Evolutionary conservation across 108 stramenopile species (phyloP), one percentile per base, ranked within the genome.

Genomic region (Skeletonema grethae): DNA sequence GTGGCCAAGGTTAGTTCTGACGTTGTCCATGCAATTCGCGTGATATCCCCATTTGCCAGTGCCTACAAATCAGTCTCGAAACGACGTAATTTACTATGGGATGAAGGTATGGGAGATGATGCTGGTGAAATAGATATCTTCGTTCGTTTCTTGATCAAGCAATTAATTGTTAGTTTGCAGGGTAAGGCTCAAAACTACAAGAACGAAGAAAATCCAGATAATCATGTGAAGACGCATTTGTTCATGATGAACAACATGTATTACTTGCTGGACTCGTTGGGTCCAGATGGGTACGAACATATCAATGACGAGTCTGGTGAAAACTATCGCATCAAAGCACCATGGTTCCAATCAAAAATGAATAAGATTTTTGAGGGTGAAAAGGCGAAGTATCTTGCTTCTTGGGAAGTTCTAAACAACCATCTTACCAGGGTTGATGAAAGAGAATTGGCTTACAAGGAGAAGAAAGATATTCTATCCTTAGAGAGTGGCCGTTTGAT

Each of bases 181-280:
- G 87, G 82, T 0, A 92, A 92, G 80, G 91, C 90, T 8, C 64
- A 83, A 25, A 89, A 85, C 43, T 95, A 95, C 69, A 86, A 75
- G 29, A 88, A 90, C 41, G 84, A 84, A 62, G 71, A 64, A 30
- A 61, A 65, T 36, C 53, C 55, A 7, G 84, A 81, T 57, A 38
- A 67, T 53, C 66, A 82, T 38, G 90, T 85, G 5, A 87, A 90
- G 64, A 76, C 76, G 24, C 80, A 82, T 59, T 76, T 95, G 60
- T 95, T 95, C 75, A 84, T 95, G 86, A 88, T 95, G 82, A 95
- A 95, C 86, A 95, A 95, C 60, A 82, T 86, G 0, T 91, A 87
- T 61, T 95, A 91, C 59, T 46, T 95, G 6, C 67, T 86, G 13
- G 86, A 93, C 32, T 84, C 86, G 46, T 79, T 95, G 15, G 89